Base-by-base conservation (phyloP, 768 basidiomycete species). In the Trametes sanguinea region DNA sequence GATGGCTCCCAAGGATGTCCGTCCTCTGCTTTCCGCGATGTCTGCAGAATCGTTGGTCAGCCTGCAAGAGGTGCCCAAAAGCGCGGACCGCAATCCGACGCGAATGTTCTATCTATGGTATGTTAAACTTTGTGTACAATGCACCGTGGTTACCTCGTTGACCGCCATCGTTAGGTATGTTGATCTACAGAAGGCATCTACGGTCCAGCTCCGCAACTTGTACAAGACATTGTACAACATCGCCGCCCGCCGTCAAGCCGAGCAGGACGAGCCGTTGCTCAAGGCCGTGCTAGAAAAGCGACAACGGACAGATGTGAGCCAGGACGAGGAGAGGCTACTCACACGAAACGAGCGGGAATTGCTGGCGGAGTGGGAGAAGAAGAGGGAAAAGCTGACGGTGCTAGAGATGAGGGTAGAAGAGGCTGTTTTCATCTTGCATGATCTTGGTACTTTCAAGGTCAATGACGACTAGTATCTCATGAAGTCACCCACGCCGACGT, bases 211-310 rank as follows among this genome's bases (percentile, higher is more conserved):
- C 14, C 83, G 83, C 33, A 85, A 85, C 65, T 77, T 95, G 39
- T 95, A 95, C 81, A 96, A 98, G 76, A 93, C 91, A 0, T 71
- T 98, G 56, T 94, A 84, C 72, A 98, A 99, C 72, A 86, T 97
- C 63, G 79, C 85, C 32, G 80, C 82, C 68, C 84, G 94, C 51
- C 81, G 88, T 63, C 81, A 85, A 63, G 83, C 86, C 4, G 95
- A 98, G 71, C 76, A 84, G 61, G 88, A 89, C 61, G 84, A 84
- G 51, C 76, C 83, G 2, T 78, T 79, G 43, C 79, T 92, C 48
- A 84, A 81, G 60, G 86, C 87, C 1, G 85, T 95, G n/a, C 74
- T 96, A 44, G 85, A 86, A 64, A 94, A 94, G 72, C 79, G 88
- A 60, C 86, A 92, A 68, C 79, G 94, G 61, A 90, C 83, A 64